phyloP scores from a whole-genome alignment of 768 basidiomycete species.

The Dentipellis fragilis region DNA sequence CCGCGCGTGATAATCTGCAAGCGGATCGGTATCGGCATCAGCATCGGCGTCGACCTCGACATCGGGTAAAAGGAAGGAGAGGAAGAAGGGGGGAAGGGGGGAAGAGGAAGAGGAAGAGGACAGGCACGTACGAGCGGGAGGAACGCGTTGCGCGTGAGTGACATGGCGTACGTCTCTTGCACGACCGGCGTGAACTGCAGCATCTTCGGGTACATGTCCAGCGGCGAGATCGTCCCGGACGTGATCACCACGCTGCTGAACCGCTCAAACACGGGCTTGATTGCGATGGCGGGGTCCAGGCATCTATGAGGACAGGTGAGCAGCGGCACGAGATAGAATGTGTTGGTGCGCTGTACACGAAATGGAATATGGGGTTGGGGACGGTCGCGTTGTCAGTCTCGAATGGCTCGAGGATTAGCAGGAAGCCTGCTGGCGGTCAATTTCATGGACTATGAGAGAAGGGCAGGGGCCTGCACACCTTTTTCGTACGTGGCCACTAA shows the following conservation, averaged over 20 bases:
- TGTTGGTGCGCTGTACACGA: conserved; percentile 54
- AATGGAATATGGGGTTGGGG: conserved; percentile 96
- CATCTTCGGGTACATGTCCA: conserved; percentile 99
- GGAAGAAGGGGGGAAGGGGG: background rate
- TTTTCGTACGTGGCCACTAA: conserved; percentile 97
- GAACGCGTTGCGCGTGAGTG: conserved; percentile 91
- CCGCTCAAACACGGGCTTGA: conserved; percentile 95
- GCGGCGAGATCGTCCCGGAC: conserved; percentile 93
- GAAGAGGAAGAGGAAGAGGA: background rate
- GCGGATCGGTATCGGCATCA: background rate
- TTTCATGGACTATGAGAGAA: background rate
- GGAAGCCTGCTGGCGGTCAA: conserved; percentile 55
- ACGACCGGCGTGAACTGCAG: conserved; percentile 95
- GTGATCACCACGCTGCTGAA: conserved; percentile 99
- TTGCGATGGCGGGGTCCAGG: conserved; percentile 93
- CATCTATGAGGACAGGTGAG: conserved; percentile 45
- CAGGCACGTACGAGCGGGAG: conserved; percentile 65
- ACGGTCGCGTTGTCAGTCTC: conserved; percentile 98
- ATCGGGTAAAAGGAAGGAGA: background rate
- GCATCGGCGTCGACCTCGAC: background rate
- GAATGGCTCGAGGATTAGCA: conserved; percentile 94
- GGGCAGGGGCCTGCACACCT: conserved; percentile 36
- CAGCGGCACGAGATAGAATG: conserved; percentile 9
- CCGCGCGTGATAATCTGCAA: conserved; percentile 93
- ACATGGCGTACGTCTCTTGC: conserved; percentile 97